phyloP scores from a whole-genome alignment of 1,284 basidiomycete species.

The Golubevia sp. region DNA sequence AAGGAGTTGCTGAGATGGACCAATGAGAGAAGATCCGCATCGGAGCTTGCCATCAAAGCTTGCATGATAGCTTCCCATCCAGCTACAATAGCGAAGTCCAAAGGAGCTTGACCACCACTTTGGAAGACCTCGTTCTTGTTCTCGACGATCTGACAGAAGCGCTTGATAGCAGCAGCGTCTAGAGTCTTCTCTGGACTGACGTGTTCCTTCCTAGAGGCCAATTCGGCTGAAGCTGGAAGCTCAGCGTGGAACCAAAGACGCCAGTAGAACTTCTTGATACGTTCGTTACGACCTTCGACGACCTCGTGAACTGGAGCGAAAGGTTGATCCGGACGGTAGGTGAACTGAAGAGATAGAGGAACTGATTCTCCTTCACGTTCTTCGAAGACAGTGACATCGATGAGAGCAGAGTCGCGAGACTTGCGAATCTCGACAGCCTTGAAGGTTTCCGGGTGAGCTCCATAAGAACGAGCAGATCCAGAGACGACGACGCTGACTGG shows the following conservation, averaged over 20 bases:
- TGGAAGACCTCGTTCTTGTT: constrained; percentile 92
- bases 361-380: constrained; percentile 78
- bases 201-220: constrained; percentile 23
- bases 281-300: constrained; percentile 78
- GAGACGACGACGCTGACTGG: constrained; percentile 68
- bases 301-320: constrained; percentile 93
- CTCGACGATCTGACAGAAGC: constrained; percentile 90
- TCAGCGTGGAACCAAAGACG: constrained; percentile 50
- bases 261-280: constrained; percentile 72
- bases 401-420: constrained; percentile 61
- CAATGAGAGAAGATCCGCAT: constrained; percentile 74
- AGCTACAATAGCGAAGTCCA: constrained; percentile 98
- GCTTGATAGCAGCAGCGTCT: constrained; percentile 75
- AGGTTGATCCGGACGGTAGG: constrained; percentile 84
- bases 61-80: constrained; percentile 71
- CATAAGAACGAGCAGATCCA: constrained; percentile 83
- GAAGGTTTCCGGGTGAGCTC: constrained; percentile 74
- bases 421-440: constrained; percentile 73
- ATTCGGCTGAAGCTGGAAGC: constrained; percentile 31
- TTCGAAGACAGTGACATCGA: constrained; percentile 81
- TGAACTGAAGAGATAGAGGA: constrained; percentile 80
- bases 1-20: constrained; percentile 97
- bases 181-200: constrained; percentile 37
- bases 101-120: constrained; percentile 71
- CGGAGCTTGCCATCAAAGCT: constrained; percentile 47